Evolutionary conservation across 106 monocot genomes (phyloP).

Genomic region (Dactylorhiza incarnata): DNA sequence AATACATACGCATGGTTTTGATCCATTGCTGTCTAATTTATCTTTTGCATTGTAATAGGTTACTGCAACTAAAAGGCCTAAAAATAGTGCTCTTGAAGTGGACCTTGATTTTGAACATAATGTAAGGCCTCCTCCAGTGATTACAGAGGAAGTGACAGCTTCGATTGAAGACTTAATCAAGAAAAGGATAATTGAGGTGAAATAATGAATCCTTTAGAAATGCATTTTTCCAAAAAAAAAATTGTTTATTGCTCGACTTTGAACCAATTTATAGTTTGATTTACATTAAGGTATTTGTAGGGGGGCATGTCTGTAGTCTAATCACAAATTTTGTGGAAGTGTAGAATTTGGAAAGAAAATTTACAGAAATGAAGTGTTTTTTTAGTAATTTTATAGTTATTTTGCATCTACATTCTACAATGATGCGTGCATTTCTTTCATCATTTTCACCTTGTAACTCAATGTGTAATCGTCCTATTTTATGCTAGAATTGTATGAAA

Average conservation of each 20-base stretch:
- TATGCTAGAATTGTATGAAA: no score
- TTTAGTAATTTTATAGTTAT: neutral
- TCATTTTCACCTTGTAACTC: no score
- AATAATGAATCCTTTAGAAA: neutral
- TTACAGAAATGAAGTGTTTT: neutral
- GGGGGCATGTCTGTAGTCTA: neutral
- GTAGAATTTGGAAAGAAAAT: neutral
- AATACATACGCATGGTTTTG: neutral
- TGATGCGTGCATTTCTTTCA: no score
- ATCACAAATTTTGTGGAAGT: neutral
- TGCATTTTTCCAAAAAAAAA: neutral
- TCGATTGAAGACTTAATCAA: conserved; percentile 84
- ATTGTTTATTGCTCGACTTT: neutral
- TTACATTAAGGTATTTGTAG: neutral
- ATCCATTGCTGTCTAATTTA: neutral
- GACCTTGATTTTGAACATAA: conserved; percentile 97
- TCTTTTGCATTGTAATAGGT: conserved; percentile 37
- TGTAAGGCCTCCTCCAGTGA: conserved; percentile 49
- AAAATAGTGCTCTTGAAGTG: conserved; percentile 94
- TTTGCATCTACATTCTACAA: neutral
- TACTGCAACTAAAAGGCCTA: conserved; percentile 82
- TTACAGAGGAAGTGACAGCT: conserved; percentile 76
- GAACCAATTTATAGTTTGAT: conserved; percentile 1
- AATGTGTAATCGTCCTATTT: no score
- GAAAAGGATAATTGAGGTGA: conserved; percentile 82